Percentiles rank a stretch among this genome's conserved stretches.
Evolutionary conservation across 257 asterid species (phyloP).

Genomic region (Solanum dulcamara): DNA sequence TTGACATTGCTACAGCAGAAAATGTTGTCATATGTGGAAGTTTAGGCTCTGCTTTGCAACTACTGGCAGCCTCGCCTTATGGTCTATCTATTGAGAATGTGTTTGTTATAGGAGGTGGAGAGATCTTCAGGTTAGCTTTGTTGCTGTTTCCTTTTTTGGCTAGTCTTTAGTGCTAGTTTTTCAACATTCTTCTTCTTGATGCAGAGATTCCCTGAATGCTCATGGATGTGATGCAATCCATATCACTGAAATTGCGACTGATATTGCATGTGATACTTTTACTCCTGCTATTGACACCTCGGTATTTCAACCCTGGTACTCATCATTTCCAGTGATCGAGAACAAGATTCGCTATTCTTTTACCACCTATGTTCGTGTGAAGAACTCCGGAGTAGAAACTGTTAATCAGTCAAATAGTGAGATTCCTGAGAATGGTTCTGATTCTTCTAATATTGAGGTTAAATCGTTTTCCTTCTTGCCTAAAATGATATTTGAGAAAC

Average conservation of each 20-base stretch:
- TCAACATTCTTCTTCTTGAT: conserved; percentile 1
- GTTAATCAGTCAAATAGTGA: conserved; percentile 1
- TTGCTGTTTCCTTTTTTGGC: background rate
- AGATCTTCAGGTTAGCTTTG: conserved; percentile 58
- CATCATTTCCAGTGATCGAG: conserved; percentile 58
- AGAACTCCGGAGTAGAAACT: conserved; percentile 9
- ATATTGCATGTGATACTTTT: conserved; percentile 74
- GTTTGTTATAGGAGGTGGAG: conserved; percentile 93
- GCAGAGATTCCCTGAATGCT: conserved; percentile 84
- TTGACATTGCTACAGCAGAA: conserved; percentile 38
- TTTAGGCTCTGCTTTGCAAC: conserved; percentile 50
- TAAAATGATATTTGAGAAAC: conserved; percentile 63
- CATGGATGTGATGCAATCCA: conserved; percentile 79
- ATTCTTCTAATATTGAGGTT: conserved; percentile 24
- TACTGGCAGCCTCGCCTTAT: conserved; percentile 66
- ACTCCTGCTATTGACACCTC: conserved; percentile 67
- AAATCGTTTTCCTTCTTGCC: conserved; percentile 59
- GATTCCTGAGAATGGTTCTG: conserved; percentile 9
- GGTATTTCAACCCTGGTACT: conserved; percentile 78
- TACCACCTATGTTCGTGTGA: conserved; percentile 62
- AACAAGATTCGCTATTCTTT: conserved; percentile 47
- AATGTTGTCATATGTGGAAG: conserved; percentile 63
- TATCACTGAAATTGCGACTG: conserved; percentile 57
- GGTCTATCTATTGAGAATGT: conserved; percentile 52
- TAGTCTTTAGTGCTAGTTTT: background rate